Evolutionary conservation across 805 yeast genomes (phyloP), one percentile per base, ranked within the genome.

Genomic region (Metschnikowia matae): DNA sequence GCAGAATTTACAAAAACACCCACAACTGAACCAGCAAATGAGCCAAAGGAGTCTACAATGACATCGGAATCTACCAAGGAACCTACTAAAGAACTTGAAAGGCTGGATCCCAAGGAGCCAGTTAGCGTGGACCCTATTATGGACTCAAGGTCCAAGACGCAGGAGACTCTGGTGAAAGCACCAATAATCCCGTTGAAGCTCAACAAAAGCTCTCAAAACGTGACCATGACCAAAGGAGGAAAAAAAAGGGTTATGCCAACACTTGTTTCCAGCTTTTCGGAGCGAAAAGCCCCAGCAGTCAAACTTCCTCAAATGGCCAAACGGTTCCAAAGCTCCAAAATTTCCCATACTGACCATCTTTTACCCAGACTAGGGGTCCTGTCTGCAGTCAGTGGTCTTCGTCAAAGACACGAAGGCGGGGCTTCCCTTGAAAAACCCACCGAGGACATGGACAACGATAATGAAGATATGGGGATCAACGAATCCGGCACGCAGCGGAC

Each of bases 201-300:
- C 13, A 23, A n/a, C 29, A 56, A 61, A 48, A 35, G 56, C 29
- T 49, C 56, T 18, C 67, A 64, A 78, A 83, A 67, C 68, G 77
- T 84, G 1, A 78, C 87, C 2, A 76, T 87, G 4, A 81, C 91
- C 0, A 86, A 87, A 58, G 84, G 85, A 36, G 94, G 94, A 3
- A 82, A 81, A 60, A 87, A 86, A 58, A 68, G 94, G 56, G 89
- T 87, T 2, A 79, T 87, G 0, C 95, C 94, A 4, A 73, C 83
- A 20, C 65, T 86, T 13, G 75, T 86, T 3, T 81, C 91, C 0
- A 62, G 73, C 1, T 60, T 79, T 1, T 63, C 75, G 14, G 53
- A 44, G 11, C 62, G 65, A 26, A 18, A 40, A 44, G 14, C 35
- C 29, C 17, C 48, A 29, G 8, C 18, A 13, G 15, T 6, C 13